phyloP scores from a whole-genome alignment of 2,329 filamentous ascomycete species.

The Botryotinia calthae region DNA sequence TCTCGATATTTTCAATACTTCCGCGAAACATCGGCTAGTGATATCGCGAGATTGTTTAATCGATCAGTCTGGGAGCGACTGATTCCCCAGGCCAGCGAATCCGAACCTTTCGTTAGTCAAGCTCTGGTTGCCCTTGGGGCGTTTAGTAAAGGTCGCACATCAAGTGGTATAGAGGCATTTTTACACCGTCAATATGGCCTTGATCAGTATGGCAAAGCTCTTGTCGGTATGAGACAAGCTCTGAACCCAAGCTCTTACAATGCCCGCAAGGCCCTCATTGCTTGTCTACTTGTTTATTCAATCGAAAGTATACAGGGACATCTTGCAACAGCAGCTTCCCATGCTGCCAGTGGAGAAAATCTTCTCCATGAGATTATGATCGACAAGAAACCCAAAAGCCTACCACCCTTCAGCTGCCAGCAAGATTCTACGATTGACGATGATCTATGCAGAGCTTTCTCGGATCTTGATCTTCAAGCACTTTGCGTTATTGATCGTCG shows the following conservation, averaged over 20 bases:
- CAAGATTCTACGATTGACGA: slow-evolving; percentile 14
- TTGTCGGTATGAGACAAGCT: slow-evolving; percentile 18
- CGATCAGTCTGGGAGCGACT: slow-evolving; percentile 26
- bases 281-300: slow-evolving; percentile 23
- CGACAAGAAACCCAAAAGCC: background rate
- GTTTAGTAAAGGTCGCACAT: slow-evolving; percentile 20
- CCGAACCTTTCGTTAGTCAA: slow-evolving; percentile 26
- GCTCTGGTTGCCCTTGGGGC: slow-evolving; percentile 29
- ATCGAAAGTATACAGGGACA: slow-evolving; percentile 22
- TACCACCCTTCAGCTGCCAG: background rate
- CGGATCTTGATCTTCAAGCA: slow-evolving; percentile 19
- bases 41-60: slow-evolving; percentile 26
- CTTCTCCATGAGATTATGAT: slow-evolving; percentile 13
- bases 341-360: slow-evolving; percentile 18
- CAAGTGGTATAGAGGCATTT: background rate
- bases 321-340: slow-evolving; percentile 15
- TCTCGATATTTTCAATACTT: slow-evolving; percentile 27
- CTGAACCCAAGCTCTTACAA: slow-evolving; percentile 6
- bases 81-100: slow-evolving; percentile 27
- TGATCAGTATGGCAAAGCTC: slow-evolving; percentile 17
- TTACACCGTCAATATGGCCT: slow-evolving; percentile 19
- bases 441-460: slow-evolving; percentile 15
- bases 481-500: slow-evolving; percentile 17
- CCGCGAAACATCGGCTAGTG: slow-evolving; percentile 22
- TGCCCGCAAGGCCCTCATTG: slow-evolving; percentile 16